These are phyloP conservation scores for Cyberlindnera euphorbiiphila DNA, from an alignment of 805 yeast species.

Conservation along the genomic window DNA sequence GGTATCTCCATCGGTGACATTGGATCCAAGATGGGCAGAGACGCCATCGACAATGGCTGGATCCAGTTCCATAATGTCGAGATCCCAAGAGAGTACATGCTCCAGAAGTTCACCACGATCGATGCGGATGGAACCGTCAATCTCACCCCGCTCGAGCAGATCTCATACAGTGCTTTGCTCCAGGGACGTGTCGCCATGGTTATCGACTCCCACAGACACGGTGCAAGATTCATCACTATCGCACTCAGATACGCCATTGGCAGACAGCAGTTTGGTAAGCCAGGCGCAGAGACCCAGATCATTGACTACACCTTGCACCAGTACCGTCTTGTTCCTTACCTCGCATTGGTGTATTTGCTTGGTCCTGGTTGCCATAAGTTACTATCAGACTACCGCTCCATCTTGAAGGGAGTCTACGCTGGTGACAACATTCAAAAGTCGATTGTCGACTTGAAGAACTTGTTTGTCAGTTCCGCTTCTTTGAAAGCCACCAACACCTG, in stretches of 20 bases:
- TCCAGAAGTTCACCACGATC: slow-evolving; percentile 74
- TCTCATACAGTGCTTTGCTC: slow-evolving; percentile 81
- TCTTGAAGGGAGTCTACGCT: slow-evolving; percentile 50
- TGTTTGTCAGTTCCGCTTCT: slow-evolving; percentile 83
- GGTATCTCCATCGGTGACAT: slow-evolving; percentile 88
- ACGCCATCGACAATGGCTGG: slow-evolving; percentile 96
- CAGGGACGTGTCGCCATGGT: slow-evolving; percentile 92
- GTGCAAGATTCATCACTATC: slow-evolving; percentile 76
- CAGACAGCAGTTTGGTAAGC: slow-evolving; percentile 57
- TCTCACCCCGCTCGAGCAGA: slow-evolving; percentile 77
- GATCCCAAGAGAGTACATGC: slow-evolving; percentile 70
- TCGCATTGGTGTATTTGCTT: slow-evolving; percentile 75
- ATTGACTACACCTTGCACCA: slow-evolving; percentile 89
- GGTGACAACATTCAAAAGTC: slow-evolving; percentile 44
- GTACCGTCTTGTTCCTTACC: slow-evolving; percentile 77
- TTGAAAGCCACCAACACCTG: slow-evolving; percentile 88
- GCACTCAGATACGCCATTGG: slow-evolving; percentile 74
- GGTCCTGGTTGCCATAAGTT: slow-evolving; percentile 67
- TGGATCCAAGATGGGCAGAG: slow-evolving; percentile 94
- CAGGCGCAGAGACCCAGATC: slow-evolving; percentile 61
- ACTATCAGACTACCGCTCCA: slow-evolving; percentile 44
- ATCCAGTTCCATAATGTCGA: slow-evolving; percentile 82
- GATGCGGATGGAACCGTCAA: slow-evolving; percentile 65
- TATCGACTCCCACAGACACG: slow-evolving; percentile 74
- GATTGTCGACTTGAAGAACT: slow-evolving; percentile 63